Percentiles rank a stretch among this genome's conserved stretches.
phyloP scores from a whole-genome alignment of 208 protist species.

The Acanthamoeba sp. region DNA sequence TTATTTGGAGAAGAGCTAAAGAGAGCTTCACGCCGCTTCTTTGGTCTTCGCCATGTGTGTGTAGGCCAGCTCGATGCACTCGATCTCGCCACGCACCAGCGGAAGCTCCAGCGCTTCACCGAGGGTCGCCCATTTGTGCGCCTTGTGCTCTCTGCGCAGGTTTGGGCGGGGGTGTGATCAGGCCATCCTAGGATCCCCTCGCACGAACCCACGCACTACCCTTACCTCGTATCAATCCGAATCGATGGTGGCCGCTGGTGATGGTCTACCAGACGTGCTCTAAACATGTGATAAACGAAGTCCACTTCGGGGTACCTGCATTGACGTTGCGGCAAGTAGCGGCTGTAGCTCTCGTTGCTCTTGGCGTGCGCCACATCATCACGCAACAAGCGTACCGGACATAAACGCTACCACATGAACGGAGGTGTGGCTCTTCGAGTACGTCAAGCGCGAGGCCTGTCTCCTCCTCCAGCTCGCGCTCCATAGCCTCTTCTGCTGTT shows the following conservation, averaged over 20 bases:
- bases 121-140: not conserved
- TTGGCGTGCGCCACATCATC: no score
- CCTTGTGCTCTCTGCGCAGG: constrained; percentile 14
- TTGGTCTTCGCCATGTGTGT: not conserved
- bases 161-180: no score
- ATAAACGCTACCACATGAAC: not conserved
- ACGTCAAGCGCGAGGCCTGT: not conserved
- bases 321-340: not conserved
- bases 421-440: not conserved
- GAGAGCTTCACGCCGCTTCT: not conserved
- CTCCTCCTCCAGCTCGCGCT: constrained; percentile 15
- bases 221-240: not conserved
- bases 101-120: not conserved
- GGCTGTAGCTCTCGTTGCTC: no score
- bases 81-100: not conserved
- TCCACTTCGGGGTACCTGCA: constrained; percentile 30
- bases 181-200: no score
- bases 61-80: constrained; percentile 21
- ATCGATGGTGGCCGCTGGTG: not conserved
- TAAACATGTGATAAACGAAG: constrained; percentile 50
- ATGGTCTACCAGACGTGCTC: not conserved
- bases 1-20: not conserved
- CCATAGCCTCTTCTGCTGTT: not conserved
- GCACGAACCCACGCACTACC: no score
- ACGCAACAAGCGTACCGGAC: not conserved